Base-by-base conservation (phyloP, 2,329 filamentous ascomycete genomes). In the Helotiales sp. region DNA sequence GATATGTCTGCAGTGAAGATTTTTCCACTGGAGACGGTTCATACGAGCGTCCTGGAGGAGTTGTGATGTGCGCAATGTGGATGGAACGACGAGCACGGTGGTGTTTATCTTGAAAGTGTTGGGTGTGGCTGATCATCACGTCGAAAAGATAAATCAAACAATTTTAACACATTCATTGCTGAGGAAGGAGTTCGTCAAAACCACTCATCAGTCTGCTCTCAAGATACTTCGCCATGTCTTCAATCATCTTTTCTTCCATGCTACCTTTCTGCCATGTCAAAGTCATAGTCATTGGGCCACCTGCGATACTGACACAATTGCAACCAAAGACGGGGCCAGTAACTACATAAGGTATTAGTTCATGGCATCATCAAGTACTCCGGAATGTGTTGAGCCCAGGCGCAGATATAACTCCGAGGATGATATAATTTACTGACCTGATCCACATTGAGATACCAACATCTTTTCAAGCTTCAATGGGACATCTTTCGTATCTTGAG, bases 1-100 rank as follows among this genome's bases (percentile, higher is more conserved):
- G 55, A 59, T n/a, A 26, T 59, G 40, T 26, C 55, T 45, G 24
- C 55, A n/a, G 55, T 59, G 13, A 59, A 59, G 40, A 59, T 59
- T 10, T 59, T 43, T 32, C 55, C 55, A 45, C 55, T 59, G 11
- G 55, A 59, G 22, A 59, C 55, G 15, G 55, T 59, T 28, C 55
- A 59, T 45, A 59, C 55, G 26, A 59, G 55, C 28, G 24, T 30
- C 6, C 22, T 59, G 6, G 37, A 59, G 6, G 15, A 45, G 26
- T 28, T 37, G 2, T 30, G 30, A 24, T 59, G 55, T n/a, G 17
- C n/a, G 55, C 10, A 24, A n/a, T 17, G 20, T 11, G 11, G 37
- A 20, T 8, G 13, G 20, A 13, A 28, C 20, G n/a, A n/a, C n/a
- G n/a, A n/a, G n/a, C n/a, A n/a, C n/a, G n/a, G n/a, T n/a, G n/a